Evolutionary conservation across 768 basidiomycete genomes (phyloP).

Genomic region (Sarcomyxa edulis): DNA sequence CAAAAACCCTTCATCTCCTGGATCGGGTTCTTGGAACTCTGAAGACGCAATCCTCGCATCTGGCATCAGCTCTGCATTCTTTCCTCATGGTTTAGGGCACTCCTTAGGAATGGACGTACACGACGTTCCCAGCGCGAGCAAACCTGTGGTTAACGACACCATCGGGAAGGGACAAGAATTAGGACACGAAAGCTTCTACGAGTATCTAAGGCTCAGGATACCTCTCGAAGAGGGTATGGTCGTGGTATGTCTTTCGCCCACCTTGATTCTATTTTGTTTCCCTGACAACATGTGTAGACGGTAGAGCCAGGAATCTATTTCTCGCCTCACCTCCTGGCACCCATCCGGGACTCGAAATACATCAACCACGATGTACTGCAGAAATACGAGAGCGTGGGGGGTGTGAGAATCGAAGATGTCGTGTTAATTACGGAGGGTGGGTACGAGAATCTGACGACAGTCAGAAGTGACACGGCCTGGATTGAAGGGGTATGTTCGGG

Average conservation of each 20-base stretch:
- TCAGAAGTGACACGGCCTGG: conserved; percentile 77
- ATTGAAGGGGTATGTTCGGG: conserved; percentile 82
- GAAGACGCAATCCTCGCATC: conserved; percentile 68
- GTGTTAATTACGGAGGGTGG: conserved; percentile 72
- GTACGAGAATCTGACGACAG: conserved; percentile 81
- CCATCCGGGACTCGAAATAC: conserved; percentile 55
- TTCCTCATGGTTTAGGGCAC: conserved; percentile 92
- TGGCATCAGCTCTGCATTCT: conserved; percentile 82
- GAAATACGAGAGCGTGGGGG: conserved; percentile 78
- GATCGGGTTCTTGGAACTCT: conserved; percentile 52
- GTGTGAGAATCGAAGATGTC: conserved; percentile 92
- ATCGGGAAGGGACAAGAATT: conserved; percentile 29
- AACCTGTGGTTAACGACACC: conserved; percentile 54
- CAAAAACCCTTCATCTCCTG: conserved; percentile 44
- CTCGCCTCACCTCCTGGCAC: conserved; percentile 68
- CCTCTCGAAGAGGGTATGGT: conserved; percentile 79
- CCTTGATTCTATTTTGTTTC: conserved; percentile 1
- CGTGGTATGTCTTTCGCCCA: conserved; percentile 55
- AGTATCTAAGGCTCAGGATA: conserved; percentile 73
- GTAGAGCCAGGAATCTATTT: conserved; percentile 92
- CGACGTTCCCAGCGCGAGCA: conserved; percentile 81
- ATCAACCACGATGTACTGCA: conserved; percentile 68
- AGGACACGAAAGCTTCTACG: conserved; percentile 66
- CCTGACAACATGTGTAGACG: conserved; percentile 41
- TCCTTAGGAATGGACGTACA: conserved; percentile 93